Conservation (phyloP, 2,329 filamentous ascomycete genomes). For the Magnaporthiopsis incrustans region DNA sequence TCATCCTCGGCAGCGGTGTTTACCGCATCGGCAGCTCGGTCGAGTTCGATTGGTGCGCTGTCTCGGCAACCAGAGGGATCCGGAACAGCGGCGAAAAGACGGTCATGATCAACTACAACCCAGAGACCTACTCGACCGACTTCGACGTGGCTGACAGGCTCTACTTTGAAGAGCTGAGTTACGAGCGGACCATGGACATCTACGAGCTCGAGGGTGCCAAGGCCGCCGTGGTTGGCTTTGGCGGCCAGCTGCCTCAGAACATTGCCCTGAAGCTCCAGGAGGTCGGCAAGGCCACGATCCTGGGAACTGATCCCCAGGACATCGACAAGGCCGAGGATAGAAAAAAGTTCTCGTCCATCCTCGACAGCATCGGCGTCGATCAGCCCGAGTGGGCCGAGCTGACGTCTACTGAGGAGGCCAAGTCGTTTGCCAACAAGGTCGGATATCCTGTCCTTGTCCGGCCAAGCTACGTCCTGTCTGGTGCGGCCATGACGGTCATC, state of each 20-base stretch:
- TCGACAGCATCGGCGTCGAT: conserved; percentile 93
- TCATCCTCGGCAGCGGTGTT: conserved; percentile 89
- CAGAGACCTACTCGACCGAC: conserved; percentile 76
- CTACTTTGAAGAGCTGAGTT: conserved; percentile 95
- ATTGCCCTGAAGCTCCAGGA: conserved; percentile 93
- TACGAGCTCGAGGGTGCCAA: conserved; percentile 83
- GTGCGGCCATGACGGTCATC: conserved; percentile 98
- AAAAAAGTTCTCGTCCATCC: conserved; percentile 95
- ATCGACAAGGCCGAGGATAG: conserved; percentile 98
- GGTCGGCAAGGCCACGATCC: conserved; percentile 77
- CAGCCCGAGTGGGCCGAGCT: conserved; percentile 98
- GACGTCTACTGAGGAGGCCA: conserved; percentile 80
- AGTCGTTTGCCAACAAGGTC: conserved; percentile 75
- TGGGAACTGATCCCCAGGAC: conserved; percentile 86
- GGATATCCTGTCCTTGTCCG: conserved; percentile 93
- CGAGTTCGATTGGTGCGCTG: conserved; percentile 98
- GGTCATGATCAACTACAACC: conserved; percentile 92
- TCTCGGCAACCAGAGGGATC: conserved; percentile 78
- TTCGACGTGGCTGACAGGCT: conserved; percentile 84
- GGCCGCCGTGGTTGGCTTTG: conserved; percentile 90
- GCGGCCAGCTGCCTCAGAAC: conserved; percentile 94
- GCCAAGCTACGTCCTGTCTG: conserved; percentile 90
- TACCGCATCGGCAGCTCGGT: conserved; percentile 97
- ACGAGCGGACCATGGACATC: conserved; percentile 98
- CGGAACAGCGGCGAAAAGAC: conserved; percentile 90